These are phyloP conservation scores for Fistulinella staudtii DNA, from an alignment of 1,284 basidiomycete genomes.

Conservation along the genomic window DNA sequence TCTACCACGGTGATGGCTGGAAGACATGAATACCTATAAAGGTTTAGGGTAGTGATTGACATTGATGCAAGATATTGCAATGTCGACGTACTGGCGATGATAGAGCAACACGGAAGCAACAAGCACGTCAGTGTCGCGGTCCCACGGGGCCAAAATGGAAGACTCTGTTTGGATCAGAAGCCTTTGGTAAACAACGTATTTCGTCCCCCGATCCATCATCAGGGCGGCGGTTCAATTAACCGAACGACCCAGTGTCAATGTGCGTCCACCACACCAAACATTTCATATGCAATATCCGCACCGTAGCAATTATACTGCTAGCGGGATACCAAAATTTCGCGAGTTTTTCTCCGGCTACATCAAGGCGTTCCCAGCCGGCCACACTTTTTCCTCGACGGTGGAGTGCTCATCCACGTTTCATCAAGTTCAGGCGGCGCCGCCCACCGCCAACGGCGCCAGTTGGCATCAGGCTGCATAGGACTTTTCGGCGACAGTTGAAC, in stretches of 20 bases:
- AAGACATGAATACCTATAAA: conserved; percentile 16
- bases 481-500: neutral
- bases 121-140: too few relatives aligned
- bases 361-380: conserved; percentile 18
- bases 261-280: conserved; percentile 7
- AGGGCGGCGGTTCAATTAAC: conserved; percentile 13
- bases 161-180: conserved; percentile 30
- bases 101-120: too few relatives aligned
- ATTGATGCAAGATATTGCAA: neutral
- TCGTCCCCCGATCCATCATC: conserved; percentile 3
- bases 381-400: conserved; percentile 26
- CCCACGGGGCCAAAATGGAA: neutral
- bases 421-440: conserved; percentile 4
- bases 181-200: conserved; percentile 28
- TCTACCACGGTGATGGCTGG: conserved; percentile 20
- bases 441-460: conserved; percentile 5
- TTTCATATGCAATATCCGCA: conserved; percentile 27
- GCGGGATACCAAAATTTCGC: conserved; percentile 11
- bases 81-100: conserved; percentile 2
- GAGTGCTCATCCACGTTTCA: conserved; percentile 4
- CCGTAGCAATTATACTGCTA: conserved; percentile 20
- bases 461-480: neutral
- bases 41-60: neutral
- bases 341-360: conserved; percentile 13
- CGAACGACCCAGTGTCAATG: conserved; percentile 6